phyloP scores from a whole-genome alignment of 495 filamentous ascomycete species.

The Penicillium longicatenatum region DNA sequence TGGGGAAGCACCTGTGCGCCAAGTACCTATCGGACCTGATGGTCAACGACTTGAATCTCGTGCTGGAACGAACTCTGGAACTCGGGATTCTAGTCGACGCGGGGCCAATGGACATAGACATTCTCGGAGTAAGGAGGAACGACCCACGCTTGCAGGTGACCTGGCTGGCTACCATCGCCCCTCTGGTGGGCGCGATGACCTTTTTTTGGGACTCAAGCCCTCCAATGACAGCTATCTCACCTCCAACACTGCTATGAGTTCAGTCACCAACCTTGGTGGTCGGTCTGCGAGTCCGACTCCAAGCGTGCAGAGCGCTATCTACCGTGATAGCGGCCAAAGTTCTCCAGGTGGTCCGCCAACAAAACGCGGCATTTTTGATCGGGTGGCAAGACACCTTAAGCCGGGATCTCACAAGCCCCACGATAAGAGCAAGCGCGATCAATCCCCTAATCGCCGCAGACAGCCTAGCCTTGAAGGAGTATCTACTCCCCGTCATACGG shows the following conservation, averaged over 20 bases:
- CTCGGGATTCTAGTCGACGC: slow-evolving; percentile 54
- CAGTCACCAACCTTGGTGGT: slow-evolving; percentile 46
- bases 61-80: slow-evolving; percentile 35
- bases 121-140: slow-evolving; percentile 72
- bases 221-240: slow-evolving; percentile 47
- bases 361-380: slow-evolving; percentile 68
- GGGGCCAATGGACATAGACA: slow-evolving; percentile 74
- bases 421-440: slow-evolving; percentile 43
- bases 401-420: slow-evolving; percentile 28
- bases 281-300: slow-evolving; percentile 77
- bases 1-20: slow-evolving; percentile 79
- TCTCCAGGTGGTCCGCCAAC: slow-evolving; percentile 60
- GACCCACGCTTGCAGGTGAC: slow-evolving; percentile 50
- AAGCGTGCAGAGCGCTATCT: slow-evolving; percentile 61
- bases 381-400: slow-evolving; percentile 51
- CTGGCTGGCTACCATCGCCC: slow-evolving; percentile 57
- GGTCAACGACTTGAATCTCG: slow-evolving; percentile 60
- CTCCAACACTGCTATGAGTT: slow-evolving; percentile 47
- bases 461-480: slow-evolving; percentile 47
- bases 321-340: slow-evolving; percentile 51
- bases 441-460: slow-evolving; percentile 47
- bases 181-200: slow-evolving; percentile 69
- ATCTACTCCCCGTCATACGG: slow-evolving; percentile 23
- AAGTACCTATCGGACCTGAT: slow-evolving; percentile 69
- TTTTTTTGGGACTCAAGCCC: slow-evolving; percentile 53